Evolutionary conservation across 305 asterid genomes (phyloP), one percentile per base, ranked within the genome.

Genomic region (Fraxinus greggii): DNA sequence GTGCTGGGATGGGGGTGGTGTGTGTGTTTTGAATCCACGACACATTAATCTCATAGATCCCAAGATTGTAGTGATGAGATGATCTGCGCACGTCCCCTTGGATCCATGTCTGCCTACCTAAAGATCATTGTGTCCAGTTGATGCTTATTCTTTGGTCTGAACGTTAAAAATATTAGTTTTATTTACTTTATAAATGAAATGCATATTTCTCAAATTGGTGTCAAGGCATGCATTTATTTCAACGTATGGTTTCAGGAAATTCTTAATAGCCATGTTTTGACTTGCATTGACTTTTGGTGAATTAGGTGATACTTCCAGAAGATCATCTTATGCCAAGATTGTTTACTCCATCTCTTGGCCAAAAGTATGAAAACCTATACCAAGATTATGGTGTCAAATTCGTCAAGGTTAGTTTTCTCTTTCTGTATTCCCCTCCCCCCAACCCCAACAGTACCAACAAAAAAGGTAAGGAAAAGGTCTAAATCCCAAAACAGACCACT

Each of bases 331-430:
- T 95, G 92, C 85, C 88, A 83, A 92, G 99, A 85, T 84, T 95
- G 88, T 92, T 95, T 77, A 95, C 99, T 78, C 92, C 99, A 83
- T 90, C 94, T 65, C 91, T 95, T 86, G 97, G 97, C 42, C 90
- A 90, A 86, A 95, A 90, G 79, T 95, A 95, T 86, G 99, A 95
- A 88, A 85, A 86, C 73, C 91, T 93, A 17, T 95, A 95, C 89
- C 89, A 84, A 86, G 95, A 92, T 76, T 84, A 82, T 82, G 99
- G 98, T 75, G 97, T 93, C 86, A 93, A 90, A 81, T 90, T 93
- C 81, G 83, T 92, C 83, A 95, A 95, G 97, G 99, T 95, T 79
- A 79, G 92, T 80, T 73, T 78, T 81, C 75, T 77, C 76, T 83
- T 84, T 31, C 77, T 74, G 73, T 80, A 74, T 59, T 21, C n/a